These are phyloP conservation scores for Sclerotinia spermophila DNA, from an alignment of 2,329 filamentous ascomycete genomes.

Conservation along the genomic window DNA sequence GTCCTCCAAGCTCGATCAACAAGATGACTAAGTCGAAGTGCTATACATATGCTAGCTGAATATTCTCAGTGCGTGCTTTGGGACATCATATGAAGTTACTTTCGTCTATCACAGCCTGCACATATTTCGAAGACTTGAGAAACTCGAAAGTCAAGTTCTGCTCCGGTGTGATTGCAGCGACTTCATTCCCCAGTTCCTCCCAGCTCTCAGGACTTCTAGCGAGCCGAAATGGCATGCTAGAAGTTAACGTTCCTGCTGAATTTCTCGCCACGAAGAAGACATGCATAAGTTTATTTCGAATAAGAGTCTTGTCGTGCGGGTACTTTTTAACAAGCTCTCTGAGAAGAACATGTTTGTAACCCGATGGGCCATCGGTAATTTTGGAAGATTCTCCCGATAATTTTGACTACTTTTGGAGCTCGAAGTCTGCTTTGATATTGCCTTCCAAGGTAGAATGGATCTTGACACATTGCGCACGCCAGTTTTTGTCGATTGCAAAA, in stretches of 20 bases:
- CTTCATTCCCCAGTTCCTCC: conserved; percentile 32
- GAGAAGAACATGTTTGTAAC: conserved; percentile 42
- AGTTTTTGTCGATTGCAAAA: conserved; percentile 11
- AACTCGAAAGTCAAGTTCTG: conserved; percentile 45
- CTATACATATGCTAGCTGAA: conserved; percentile 20
- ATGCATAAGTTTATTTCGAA: conserved; percentile 36
- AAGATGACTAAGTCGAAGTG: conserved; percentile 37
- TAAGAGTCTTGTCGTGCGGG: conserved; percentile 41
- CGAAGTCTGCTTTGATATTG: conserved; percentile 22
- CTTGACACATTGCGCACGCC: conserved; percentile 14
- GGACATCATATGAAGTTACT: conserved; percentile 40
- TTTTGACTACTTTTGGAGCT: conserved; percentile 1
- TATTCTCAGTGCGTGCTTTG: conserved; percentile 1
- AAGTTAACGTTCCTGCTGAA: conserved; percentile 40
- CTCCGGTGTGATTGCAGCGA: conserved; percentile 33
- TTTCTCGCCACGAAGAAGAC: conserved; percentile 41
- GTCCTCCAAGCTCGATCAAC: conserved; percentile 31
- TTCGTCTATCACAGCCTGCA: conserved; percentile 55
- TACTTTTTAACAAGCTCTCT: conserved; percentile 44
- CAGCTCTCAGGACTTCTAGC: conserved; percentile 32
- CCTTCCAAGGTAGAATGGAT: conserved; percentile 22
- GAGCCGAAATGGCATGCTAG: conserved; percentile 34
- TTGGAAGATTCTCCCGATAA: not conserved
- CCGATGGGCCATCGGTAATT: not conserved
- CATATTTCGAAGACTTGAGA: conserved; percentile 49